Base-by-base conservation (phyloP, 2,329 filamentous ascomycete genomes). In the Fusarium pseudograminearum region DNA sequence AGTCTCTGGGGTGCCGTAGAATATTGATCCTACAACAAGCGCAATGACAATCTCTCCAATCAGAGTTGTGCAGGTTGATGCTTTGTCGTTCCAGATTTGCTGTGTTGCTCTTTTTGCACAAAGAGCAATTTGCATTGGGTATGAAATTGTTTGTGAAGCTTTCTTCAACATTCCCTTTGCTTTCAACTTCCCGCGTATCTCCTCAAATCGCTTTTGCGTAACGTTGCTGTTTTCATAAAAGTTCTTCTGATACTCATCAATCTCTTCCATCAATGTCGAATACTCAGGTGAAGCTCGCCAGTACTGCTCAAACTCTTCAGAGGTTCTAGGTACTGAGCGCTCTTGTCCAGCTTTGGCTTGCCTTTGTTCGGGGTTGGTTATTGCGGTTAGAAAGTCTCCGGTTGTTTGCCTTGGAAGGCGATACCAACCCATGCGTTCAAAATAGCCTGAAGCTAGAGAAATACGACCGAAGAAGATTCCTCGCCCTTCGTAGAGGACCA, bases 391-490 rank as follows among this genome's bases (percentile, higher is more conserved):
- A 74, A 92, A 93, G 71, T 93, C 90, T 7, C 85, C 88, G 0
- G 87, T 90, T 0, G 90, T 92, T 76, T 92, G 90, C 7, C 91
- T 85, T 3, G 84, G 77, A 0, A 89, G 90, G 71, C 90, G 93
- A 33, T 85, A 76, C 84, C 87, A 94, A 38, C 92, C 92, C 78
- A 91, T 87, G 18, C 85, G 80, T 71, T 89, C 86, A 64, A 94
- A 93, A 78, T 88, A 94, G 1, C 76, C 76, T 73, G 85, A 89
- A 0, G 91, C 92, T 5, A 82, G 76, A 7, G 74, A 76, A 1
- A 88, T 86, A 0, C 86, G 85, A 0, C 92, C 92, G 70, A 90
- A 94, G 80, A 89, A 95, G 67, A 94, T 94, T 73, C 93, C 87
- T 0, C 90, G 85, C 3, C 92, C 93, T 75, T 94, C 90, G 74